Percentiles rank a stretch among this genome's conserved stretches.
Evolutionary conservation across 495 filamentous ascomycete species (phyloP).

Genomic region (Alectoria sarmentosa): DNA sequence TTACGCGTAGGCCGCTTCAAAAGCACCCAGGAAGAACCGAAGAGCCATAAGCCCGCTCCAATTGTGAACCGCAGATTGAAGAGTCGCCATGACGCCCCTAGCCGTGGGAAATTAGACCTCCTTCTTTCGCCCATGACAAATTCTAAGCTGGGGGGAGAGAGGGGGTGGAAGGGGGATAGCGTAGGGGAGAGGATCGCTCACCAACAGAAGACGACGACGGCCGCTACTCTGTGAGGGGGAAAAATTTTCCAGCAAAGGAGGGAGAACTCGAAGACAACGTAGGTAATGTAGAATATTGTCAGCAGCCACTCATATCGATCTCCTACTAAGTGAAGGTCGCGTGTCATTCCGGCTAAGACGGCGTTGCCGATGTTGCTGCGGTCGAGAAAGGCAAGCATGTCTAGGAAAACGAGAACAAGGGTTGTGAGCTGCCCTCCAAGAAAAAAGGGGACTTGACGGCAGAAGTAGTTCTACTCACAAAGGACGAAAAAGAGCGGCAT

Average conservation of each 20-base stretch:
- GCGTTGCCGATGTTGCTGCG: slow-evolving; percentile 42
- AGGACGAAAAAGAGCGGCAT: slow-evolving; percentile 34
- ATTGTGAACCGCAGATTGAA: slow-evolving; percentile 42
- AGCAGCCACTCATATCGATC: slow-evolving; percentile 47
- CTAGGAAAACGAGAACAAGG: neutral
- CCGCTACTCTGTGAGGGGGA: slow-evolving; percentile 17
- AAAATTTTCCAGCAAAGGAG: slow-evolving; percentile 16
- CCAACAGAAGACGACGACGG: slow-evolving; percentile 20
- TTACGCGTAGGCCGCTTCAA: slow-evolving; percentile 54
- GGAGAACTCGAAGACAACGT: slow-evolving; percentile 27
- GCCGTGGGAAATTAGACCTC: neutral
- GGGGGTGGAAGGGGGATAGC: neutral
- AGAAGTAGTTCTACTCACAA: slow-evolving; percentile 12
- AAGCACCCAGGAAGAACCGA: slow-evolving; percentile 46
- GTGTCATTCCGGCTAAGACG: slow-evolving; percentile 33
- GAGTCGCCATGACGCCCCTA: slow-evolving; percentile 37
- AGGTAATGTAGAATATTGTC: slow-evolving; percentile 55
- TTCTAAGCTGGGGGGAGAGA: neutral
- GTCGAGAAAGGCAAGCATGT: slow-evolving; percentile 2
- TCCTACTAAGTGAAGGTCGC: slow-evolving; percentile 17
- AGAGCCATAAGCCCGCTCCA: slow-evolving; percentile 45
- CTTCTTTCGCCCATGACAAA: neutral
- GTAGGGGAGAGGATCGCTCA: neutral
- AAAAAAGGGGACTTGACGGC: neutral
- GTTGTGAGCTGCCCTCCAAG: neutral